These are phyloP conservation scores for Barnettozyma wickerhamii DNA, from an alignment of 805 yeast species.

Conservation along the genomic window DNA sequence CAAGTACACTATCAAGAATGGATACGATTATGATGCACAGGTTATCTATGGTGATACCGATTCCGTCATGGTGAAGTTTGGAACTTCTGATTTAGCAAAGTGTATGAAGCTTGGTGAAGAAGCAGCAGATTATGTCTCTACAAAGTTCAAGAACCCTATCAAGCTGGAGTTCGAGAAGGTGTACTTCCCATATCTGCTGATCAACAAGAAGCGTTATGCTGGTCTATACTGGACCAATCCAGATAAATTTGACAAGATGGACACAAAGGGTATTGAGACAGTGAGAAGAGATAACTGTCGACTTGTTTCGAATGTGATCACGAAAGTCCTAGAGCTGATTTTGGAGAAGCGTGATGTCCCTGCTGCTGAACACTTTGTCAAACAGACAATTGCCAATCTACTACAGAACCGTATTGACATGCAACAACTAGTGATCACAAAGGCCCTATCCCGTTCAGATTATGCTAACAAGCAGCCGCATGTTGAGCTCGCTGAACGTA, in stretches of 20 bases:
- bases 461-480: constrained; percentile 97
- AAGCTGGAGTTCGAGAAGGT: constrained; percentile 96
- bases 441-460: constrained; percentile 79
- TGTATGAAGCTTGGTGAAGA: constrained; percentile 93
- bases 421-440: constrained; percentile 90
- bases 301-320: constrained; percentile 89
- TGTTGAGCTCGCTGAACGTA: constrained; percentile 91
- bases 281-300: constrained; percentile 98
- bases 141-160: constrained; percentile 76
- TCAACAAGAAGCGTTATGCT: constrained; percentile 95
- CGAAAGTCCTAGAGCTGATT: constrained; percentile 80
- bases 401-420: constrained; percentile 89
- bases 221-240: constrained; percentile 95
- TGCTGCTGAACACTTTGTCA: constrained; percentile 82
- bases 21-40: constrained; percentile 76
- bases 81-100: constrained; percentile 68
- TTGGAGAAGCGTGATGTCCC: constrained; percentile 82
- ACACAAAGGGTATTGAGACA: constrained; percentile 96
- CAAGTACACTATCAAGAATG: constrained; percentile 74
- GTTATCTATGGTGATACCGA: constrained; percentile 99
- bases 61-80: constrained; percentile 98
- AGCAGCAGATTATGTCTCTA: constrained; percentile 86
- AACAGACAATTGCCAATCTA: constrained; percentile 82
- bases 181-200: constrained; percentile 88
- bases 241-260: constrained; percentile 92